phyloP scores from a whole-genome alignment of 306 rosid species.

The Rosa rugosa region DNA sequence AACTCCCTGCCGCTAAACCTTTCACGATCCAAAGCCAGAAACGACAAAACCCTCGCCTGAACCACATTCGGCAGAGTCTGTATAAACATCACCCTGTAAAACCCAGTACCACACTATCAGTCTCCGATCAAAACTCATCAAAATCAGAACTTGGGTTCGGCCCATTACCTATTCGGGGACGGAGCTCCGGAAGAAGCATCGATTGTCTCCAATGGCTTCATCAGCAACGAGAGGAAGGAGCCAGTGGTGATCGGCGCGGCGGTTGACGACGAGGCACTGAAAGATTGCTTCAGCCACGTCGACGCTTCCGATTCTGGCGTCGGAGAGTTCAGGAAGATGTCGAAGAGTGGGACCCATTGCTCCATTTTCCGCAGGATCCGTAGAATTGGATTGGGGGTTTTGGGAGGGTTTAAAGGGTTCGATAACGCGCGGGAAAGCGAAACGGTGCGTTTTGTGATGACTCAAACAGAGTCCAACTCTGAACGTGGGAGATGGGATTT shows the following conservation, averaged over 20 bases:
- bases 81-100: constrained; percentile 35
- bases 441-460: neutral
- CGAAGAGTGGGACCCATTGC: constrained; percentile 36
- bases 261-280: constrained; percentile 26
- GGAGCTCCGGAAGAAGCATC: constrained; percentile 16
- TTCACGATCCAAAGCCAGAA: constrained; percentile 29
- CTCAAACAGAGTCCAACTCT: neutral
- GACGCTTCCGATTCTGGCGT: constrained; percentile 43
- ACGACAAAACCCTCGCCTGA: constrained; percentile 34
- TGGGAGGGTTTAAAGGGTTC: neutral
- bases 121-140: neutral
- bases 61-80: constrained; percentile 40
- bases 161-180: constrained; percentile 15
- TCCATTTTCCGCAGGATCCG: constrained; percentile 26
- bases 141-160: neutral
- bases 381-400: neutral
- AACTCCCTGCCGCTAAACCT: constrained; percentile 29
- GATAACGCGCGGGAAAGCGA: constrained; percentile 33
- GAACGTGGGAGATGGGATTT: neutral
- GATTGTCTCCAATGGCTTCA: constrained; percentile 34
- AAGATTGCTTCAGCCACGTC: constrained; percentile 33
- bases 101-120: neutral
- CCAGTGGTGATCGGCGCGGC: constrained; percentile 29
- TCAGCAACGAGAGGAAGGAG: constrained; percentile 37
- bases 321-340: constrained; percentile 38